Conservation (phyloP, 2,329 filamentous ascomycete genomes). For the Neonectria magnoliae region DNA sequence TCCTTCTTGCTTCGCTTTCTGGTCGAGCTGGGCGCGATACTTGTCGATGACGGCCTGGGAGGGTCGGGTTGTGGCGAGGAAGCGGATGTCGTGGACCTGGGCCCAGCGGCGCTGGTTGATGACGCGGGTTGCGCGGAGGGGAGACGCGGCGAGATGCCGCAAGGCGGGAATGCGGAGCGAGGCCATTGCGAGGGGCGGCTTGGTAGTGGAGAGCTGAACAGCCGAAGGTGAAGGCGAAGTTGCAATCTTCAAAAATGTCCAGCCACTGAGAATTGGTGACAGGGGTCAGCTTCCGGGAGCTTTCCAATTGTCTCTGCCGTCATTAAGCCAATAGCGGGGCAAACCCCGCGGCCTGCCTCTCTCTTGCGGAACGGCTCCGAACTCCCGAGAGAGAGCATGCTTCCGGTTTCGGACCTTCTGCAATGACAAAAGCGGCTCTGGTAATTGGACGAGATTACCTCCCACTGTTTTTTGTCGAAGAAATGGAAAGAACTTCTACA, state of each 20-base stretch:
- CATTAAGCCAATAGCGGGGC: slow-evolving; percentile 37
- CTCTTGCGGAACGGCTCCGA: slow-evolving; percentile 2
- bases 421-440: slow-evolving; percentile 40
- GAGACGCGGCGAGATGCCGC: slow-evolving; percentile 55
- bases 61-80: slow-evolving; percentile 81
- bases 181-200: slow-evolving; percentile 53
- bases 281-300: slow-evolving; percentile 15
- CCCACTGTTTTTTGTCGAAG: neutral
- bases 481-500: neutral
- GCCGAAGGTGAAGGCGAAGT: neutral
- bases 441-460: slow-evolving; percentile 33
- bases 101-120: slow-evolving; percentile 82
- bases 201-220: slow-evolving; percentile 11
- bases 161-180: slow-evolving; percentile 59
- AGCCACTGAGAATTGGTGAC: slow-evolving; percentile 27
- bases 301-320: slow-evolving; percentile 32
- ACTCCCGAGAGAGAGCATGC: slow-evolving; percentile 6
- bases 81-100: slow-evolving; percentile 90
- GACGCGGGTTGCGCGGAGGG: slow-evolving; percentile 46
- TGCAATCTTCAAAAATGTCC: slow-evolving; percentile 25
- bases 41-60: slow-evolving; percentile 79
- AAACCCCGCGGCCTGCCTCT: slow-evolving; percentile 13
- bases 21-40: slow-evolving; percentile 85
- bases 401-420: slow-evolving; percentile 41
- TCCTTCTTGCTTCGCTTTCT: slow-evolving; percentile 82